These are phyloP conservation scores for Pogostemon cablin DNA, from an alignment of 257 asterid genomes.

Conservation along the genomic window DNA sequence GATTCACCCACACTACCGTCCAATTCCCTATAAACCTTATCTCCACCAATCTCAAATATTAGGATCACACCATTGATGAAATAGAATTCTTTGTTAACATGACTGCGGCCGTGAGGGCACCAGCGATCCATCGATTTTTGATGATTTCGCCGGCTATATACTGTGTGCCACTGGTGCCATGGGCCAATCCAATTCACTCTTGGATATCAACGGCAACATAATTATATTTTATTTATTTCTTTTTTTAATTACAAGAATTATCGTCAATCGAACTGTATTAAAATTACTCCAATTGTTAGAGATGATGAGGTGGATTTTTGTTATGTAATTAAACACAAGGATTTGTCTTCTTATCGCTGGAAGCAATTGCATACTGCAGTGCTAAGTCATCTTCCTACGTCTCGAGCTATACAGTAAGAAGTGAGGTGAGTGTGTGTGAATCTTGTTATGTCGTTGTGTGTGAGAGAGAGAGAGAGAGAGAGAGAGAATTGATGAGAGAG, in stretches of 20 bases:
- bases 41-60: background rate
- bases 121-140: background rate
- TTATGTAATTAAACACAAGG: constrained; percentile 46
- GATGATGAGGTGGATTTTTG: background rate
- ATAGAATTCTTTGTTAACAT: constrained; percentile 71
- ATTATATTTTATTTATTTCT: background rate
- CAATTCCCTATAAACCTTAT: constrained; percentile 64
- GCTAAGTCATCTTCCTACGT: constrained; percentile 55
- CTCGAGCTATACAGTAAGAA: constrained; percentile 48
- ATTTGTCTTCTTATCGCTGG: constrained; percentile 66
- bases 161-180: background rate
- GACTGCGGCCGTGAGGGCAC: no score
- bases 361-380: constrained; percentile 41
- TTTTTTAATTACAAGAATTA: background rate
- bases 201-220: constrained; percentile 64
- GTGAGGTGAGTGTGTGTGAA: constrained; percentile 48
- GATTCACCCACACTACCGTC: constrained; percentile 42
- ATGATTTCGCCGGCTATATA: background rate
- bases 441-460: no score
- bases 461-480: no score
- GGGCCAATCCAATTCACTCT: constrained; percentile 32
- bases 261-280: background rate
- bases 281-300: no score
- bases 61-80: constrained; percentile 38
- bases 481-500: no score